Evolutionary conservation across 495 filamentous ascomycete genomes (phyloP).

Genomic region (Aspergillus indologenus): DNA sequence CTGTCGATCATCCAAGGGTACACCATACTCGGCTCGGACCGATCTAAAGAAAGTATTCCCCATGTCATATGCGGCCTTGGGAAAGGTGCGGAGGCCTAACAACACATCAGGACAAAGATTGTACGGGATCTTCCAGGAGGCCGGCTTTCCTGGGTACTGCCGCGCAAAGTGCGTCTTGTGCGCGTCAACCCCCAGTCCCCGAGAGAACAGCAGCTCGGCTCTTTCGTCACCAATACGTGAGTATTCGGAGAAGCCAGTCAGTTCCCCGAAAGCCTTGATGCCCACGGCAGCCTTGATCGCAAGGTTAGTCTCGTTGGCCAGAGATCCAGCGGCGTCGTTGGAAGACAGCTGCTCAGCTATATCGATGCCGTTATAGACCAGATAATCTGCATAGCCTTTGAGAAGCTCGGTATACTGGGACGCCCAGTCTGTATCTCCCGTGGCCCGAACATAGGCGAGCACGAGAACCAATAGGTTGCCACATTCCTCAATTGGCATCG

Average conservation of each 20-base stretch:
- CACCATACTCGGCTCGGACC: conserved; percentile 40
- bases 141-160: conserved; percentile 35
- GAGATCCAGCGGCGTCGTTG: conserved; percentile 50
- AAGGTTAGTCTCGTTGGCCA: conserved; percentile 54
- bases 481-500: conserved; percentile 49
- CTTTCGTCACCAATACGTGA: conserved; percentile 37
- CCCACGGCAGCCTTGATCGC: conserved; percentile 57
- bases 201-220: conserved; percentile 39
- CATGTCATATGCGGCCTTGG: conserved; percentile 36
- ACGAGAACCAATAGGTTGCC: conserved; percentile 46
- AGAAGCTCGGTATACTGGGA: conserved; percentile 33
- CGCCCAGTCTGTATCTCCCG: conserved; percentile 38
- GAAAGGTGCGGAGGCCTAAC: conserved; percentile 41
- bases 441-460: conserved; percentile 41
- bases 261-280: conserved; percentile 46
- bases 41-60: conserved; percentile 37
- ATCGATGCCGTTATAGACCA: conserved; percentile 47
- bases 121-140: conserved; percentile 42
- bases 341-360: conserved; percentile 52
- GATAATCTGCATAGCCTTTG: conserved; percentile 49
- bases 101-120: conserved; percentile 47
- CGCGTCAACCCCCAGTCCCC: conserved; percentile 35
- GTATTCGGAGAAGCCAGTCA: conserved; percentile 39
- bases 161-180: conserved; percentile 44
- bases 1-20: conserved; percentile 42